These are phyloP conservation scores for Penicillium pancosmium DNA, from an alignment of 495 filamentous ascomycete species.

Conservation along the genomic window DNA sequence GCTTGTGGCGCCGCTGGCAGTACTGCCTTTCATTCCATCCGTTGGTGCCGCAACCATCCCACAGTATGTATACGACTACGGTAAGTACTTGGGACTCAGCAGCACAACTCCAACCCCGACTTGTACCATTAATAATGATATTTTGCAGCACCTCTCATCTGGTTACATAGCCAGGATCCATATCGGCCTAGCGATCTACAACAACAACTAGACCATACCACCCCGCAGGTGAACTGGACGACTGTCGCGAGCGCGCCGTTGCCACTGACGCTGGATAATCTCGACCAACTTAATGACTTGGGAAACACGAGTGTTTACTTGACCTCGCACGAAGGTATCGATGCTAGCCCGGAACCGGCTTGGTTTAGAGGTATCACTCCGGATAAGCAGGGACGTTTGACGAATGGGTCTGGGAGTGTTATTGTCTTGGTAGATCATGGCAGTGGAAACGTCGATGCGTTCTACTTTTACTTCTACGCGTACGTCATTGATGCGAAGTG, in stretches of 20 bases:
- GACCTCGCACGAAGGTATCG: constrained; percentile 59
- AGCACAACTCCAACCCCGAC: not conserved
- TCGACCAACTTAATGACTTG: constrained; percentile 54
- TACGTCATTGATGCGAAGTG: constrained; percentile 28
- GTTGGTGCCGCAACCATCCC: constrained; percentile 22
- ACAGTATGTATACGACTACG: constrained; percentile 35
- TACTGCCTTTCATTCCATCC: constrained; percentile 8
- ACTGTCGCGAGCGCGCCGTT: constrained; percentile 39
- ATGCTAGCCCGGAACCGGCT: constrained; percentile 46
- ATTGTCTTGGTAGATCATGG: constrained; percentile 62
- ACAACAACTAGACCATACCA: constrained; percentile 56
- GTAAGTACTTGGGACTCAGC: constrained; percentile 4
- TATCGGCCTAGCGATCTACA: constrained; percentile 63
- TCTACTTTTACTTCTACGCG: constrained; percentile 72
- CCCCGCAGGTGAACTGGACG: constrained; percentile 56
- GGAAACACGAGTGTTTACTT: constrained; percentile 58
- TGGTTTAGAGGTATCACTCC: constrained; percentile 58
- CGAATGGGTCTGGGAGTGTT: constrained; percentile 46
- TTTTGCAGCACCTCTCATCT: constrained; percentile 47
- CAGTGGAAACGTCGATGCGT: constrained; percentile 59
- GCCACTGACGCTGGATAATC: constrained; percentile 57
- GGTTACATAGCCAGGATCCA: constrained; percentile 59
- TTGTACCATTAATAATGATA: not conserved
- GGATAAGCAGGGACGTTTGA: constrained; percentile 49
- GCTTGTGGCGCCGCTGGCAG: constrained; percentile 13